Evolutionary conservation across 495 filamentous ascomycete species (phyloP).

Genomic region (Letharia lupina): DNA sequence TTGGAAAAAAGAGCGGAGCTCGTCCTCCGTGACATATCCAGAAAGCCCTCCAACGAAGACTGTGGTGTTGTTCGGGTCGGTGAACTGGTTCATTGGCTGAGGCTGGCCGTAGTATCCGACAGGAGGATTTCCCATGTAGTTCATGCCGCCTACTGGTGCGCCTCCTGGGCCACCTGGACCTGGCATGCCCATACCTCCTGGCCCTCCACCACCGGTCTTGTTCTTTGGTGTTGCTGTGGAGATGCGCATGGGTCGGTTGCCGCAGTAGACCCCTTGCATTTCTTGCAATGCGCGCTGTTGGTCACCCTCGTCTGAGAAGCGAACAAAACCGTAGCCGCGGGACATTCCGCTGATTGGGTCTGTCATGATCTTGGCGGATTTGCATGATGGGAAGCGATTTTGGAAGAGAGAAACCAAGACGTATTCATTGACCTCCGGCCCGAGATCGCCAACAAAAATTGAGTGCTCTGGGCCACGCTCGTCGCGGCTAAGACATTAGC

Average conservation of each 20-base stretch:
- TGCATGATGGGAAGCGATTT: conserved; percentile 90
- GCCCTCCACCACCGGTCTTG: conserved; percentile 53
- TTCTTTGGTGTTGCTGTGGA: conserved; percentile 98
- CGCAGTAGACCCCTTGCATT: conserved; percentile 99
- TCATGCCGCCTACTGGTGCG: conserved; percentile 42
- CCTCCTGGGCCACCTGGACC: conserved; percentile 35
- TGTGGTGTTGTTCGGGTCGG: conserved; percentile 99
- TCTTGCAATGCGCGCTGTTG: conserved; percentile 91
- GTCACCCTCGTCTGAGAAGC: conserved; percentile 88
- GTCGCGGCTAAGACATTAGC: conserved; percentile 53
- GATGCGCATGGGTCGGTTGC: conserved; percentile 98
- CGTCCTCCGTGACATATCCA: conserved; percentile 97
- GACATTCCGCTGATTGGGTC: conserved; percentile 97
- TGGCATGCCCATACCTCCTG: conserved; percentile 49
- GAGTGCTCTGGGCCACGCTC: conserved; percentile 93
- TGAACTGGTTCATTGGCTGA: conserved; percentile 99
- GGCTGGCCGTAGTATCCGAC: conserved; percentile 75
- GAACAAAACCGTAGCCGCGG: conserved; percentile 95
- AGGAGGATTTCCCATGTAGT: conserved; percentile 66
- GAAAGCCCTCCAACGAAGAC: conserved; percentile 97
- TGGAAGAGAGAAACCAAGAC: conserved; percentile 96
- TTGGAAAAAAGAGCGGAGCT: conserved; percentile 99
- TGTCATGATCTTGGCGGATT: conserved; percentile 99
- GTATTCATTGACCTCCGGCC: conserved; percentile 98
- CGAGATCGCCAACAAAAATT: conserved; percentile 97